These are phyloP conservation scores for Umbilicus rupestris DNA, from an alignment of 164 flowering plant species.

Conservation along the genomic window DNA sequence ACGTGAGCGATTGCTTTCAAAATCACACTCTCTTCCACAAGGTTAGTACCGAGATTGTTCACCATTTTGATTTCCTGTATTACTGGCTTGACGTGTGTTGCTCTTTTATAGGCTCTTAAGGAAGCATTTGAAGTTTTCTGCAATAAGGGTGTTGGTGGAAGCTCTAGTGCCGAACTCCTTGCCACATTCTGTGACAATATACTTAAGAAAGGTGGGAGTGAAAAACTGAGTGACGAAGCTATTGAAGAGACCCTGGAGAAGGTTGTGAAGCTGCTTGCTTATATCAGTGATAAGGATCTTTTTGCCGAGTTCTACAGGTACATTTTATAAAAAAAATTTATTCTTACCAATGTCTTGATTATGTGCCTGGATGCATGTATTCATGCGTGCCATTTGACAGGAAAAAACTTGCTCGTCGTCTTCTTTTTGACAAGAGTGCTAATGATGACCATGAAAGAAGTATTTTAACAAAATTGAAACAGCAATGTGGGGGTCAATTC, in stretches of 20 bases:
- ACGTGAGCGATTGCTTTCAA: slow-evolving; percentile 23
- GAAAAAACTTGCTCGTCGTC: slow-evolving; percentile 29
- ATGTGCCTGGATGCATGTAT: neutral
- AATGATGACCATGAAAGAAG: slow-evolving; percentile 24
- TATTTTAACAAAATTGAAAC: slow-evolving; percentile 26
- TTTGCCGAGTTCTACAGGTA: slow-evolving; percentile 37
- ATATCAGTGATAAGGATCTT: slow-evolving; percentile 30
- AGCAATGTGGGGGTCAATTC: slow-evolving; percentile 30
- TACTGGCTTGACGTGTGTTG: neutral
- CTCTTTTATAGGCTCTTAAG: slow-evolving; percentile 20
- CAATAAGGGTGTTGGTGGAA: slow-evolving; percentile 27
- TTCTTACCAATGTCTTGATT: neutral
- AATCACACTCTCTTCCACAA: slow-evolving; percentile 23
- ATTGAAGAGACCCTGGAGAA: slow-evolving; percentile 31
- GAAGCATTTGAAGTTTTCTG: slow-evolving; percentile 32
- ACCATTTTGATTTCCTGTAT: neutral
- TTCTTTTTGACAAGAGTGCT: slow-evolving; percentile 22
- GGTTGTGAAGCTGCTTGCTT: slow-evolving; percentile 26
- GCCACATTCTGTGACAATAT: slow-evolving; percentile 26
- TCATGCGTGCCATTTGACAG: slow-evolving; percentile 10
- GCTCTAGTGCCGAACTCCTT: slow-evolving; percentile 29
- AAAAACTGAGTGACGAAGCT: slow-evolving; percentile 25
- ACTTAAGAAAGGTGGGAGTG: slow-evolving; percentile 29
- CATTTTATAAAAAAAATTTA: neutral
- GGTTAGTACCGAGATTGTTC: slow-evolving; percentile 13